Percentiles rank a stretch among this genome's conserved stretches.
Evolutionary conservation across 257 asterid species (phyloP).

Genomic region (Solanum sejunctum): DNA sequence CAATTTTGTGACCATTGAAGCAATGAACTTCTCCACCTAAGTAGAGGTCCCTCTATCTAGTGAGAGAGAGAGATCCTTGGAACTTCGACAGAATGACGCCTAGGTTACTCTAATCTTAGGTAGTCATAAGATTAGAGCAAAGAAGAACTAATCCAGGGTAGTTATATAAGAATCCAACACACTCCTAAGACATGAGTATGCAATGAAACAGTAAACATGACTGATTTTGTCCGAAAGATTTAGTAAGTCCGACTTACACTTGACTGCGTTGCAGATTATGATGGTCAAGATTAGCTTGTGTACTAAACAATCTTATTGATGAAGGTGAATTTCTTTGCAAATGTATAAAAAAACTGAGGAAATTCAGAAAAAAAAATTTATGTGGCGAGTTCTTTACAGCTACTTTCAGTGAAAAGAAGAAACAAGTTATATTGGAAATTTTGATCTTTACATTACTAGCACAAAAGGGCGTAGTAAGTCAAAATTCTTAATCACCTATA

Average conservation of each 20-base stretch:
- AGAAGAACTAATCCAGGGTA: neutral
- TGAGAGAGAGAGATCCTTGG: neutral
- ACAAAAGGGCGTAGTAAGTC: neutral
- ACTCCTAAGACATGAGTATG: neutral
- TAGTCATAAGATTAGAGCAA: neutral
- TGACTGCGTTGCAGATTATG: neutral
- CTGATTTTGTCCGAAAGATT: neutral
- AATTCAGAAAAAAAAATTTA: neutral
- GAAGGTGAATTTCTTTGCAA: neutral
- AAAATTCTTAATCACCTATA: neutral
- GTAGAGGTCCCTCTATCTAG: neutral
- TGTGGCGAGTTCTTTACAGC: neutral
- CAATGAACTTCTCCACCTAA: neutral
- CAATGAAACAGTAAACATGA: neutral
- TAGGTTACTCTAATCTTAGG: neutral
- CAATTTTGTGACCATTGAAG: neutral
- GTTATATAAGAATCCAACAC: neutral
- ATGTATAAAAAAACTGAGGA: neutral
- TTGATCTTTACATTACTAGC: neutral
- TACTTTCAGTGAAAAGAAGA: neutral
- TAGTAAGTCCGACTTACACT: neutral
- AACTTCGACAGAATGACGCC: neutral
- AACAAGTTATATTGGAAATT: neutral
- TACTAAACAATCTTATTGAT: neutral
- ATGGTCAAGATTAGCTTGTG: neutral